Evolutionary conservation across 768 basidiomycete species (phyloP).

Genomic region (Cystoderma amianthinum): DNA sequence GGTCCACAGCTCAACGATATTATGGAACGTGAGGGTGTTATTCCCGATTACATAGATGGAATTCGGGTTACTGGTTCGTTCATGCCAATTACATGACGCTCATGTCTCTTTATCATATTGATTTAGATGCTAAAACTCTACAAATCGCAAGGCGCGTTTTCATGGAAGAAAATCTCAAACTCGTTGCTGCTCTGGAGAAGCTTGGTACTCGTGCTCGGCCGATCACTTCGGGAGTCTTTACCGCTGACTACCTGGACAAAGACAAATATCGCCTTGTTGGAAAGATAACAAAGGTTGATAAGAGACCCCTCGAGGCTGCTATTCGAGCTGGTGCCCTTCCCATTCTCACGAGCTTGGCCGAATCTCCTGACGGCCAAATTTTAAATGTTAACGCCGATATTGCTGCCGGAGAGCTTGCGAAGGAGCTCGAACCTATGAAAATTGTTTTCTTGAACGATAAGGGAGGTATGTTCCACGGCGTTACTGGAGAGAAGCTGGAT

Average conservation of each 20-base stretch:
- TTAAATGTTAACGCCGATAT: constrained; percentile 99
- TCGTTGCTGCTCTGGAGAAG: constrained; percentile 87
- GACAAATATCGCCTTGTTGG: constrained; percentile 95
- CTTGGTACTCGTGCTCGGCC: constrained; percentile 96
- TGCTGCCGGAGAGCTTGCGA: constrained; percentile 95
- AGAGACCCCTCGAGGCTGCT: constrained; percentile 92
- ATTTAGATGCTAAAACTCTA: constrained; percentile 84
- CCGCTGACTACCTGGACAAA: constrained; percentile 92
- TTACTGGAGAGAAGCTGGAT: constrained; percentile 92
- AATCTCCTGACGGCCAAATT: constrained; percentile 95
- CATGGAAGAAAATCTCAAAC: constrained; percentile 93
- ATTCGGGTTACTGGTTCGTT: constrained; percentile 89
- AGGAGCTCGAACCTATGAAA: constrained; percentile 97
- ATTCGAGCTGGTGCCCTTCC: constrained; percentile 95
- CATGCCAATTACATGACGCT: too few relatives aligned
- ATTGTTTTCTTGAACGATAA: constrained; percentile 99
- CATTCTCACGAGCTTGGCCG: constrained; percentile 91
- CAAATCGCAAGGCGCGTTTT: constrained; percentile 94
- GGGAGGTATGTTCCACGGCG: constrained; percentile 95
- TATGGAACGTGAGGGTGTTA: constrained; percentile 86
- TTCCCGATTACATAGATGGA: constrained; percentile 96
- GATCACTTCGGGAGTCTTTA: constrained; percentile 97
- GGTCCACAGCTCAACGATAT: constrained; percentile 95
- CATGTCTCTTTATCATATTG: constrained; percentile 3
- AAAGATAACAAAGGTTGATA: constrained; percentile 91